Percentiles rank a stretch among this genome's conserved stretches.
phyloP scores from a whole-genome alignment of 352 stramenopile genomes.

The Poterioochromonas sp. region DNA sequence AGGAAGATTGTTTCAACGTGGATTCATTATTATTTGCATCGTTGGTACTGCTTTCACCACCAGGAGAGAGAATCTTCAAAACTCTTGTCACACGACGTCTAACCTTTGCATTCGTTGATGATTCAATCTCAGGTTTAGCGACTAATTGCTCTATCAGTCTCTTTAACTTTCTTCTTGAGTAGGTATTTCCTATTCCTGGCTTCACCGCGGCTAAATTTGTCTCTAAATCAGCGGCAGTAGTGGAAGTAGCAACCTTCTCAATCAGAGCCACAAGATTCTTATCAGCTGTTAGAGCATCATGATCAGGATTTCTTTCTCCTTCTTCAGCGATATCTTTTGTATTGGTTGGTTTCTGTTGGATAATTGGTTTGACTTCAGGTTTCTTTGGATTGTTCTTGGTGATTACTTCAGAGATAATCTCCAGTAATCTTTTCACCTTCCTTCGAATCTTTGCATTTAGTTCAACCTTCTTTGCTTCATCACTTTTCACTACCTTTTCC shows the following conservation, averaged over 20 bases:
- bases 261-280: not conserved
- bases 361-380: not conserved
- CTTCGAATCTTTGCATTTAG: not conserved
- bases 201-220: not conserved
- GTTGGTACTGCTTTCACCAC: not conserved
- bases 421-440: not conserved
- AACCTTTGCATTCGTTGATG: not conserved
- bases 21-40: not conserved
- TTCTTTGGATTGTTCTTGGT: not conserved
- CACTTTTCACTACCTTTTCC: not conserved
- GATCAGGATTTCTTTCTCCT: not conserved
- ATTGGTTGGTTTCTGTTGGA: not conserved
- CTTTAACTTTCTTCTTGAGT: not conserved
- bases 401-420: not conserved
- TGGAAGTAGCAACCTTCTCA: not conserved
- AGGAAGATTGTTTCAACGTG: not conserved
- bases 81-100: not conserved
- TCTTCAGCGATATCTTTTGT: not conserved
- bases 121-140: not conserved
- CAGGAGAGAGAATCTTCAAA: not conserved
- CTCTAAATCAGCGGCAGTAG: not conserved
- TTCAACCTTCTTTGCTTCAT: not conserved
- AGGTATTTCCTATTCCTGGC: not conserved
- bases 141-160: not conserved
- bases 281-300: not conserved